These are phyloP conservation scores for Mycena vulgaris DNA, from an alignment of 768 basidiomycete species.

Conservation along the genomic window DNA sequence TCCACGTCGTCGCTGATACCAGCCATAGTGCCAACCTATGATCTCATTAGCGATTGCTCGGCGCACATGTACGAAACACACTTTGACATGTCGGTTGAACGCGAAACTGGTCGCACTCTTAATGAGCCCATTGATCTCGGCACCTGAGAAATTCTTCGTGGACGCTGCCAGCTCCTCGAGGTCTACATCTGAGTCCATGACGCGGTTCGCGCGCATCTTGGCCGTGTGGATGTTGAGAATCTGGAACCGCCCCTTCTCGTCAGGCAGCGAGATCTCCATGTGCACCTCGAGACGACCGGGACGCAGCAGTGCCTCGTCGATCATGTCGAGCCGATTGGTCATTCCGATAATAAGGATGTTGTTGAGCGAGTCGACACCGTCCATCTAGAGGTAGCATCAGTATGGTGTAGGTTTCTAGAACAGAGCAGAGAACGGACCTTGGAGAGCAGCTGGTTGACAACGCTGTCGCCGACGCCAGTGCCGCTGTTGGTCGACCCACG, in stretches of 20 bases:
- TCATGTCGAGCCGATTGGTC: slow-evolving; percentile 99
- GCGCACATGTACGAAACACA: slow-evolving; percentile 32
- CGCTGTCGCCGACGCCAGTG: slow-evolving; percentile 98
- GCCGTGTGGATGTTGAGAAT: slow-evolving; percentile 96
- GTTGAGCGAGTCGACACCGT: slow-evolving; percentile 98
- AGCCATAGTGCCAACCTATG: slow-evolving; percentile 91
- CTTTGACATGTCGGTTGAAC: slow-evolving; percentile 97
- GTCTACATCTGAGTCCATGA: slow-evolving; percentile 92
- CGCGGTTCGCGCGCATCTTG: slow-evolving; percentile 93
- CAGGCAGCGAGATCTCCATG: slow-evolving; percentile 99
- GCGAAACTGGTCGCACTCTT: slow-evolving; percentile 99
- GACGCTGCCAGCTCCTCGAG: slow-evolving; percentile 82
- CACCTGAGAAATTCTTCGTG: slow-evolving; percentile 99
- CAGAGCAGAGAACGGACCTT: slow-evolving; percentile 71
- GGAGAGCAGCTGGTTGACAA: slow-evolving; percentile 97
- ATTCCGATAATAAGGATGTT: slow-evolving; percentile 99
- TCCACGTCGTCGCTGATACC: slow-evolving; percentile 97
- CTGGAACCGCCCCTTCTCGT: slow-evolving; percentile 92
- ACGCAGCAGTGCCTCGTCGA: slow-evolving; percentile 97
- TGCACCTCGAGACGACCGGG: slow-evolving; percentile 99
- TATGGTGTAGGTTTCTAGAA: neutral
- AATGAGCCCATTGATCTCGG: slow-evolving; percentile 95
- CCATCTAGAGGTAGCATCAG: slow-evolving; percentile 77
- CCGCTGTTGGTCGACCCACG: slow-evolving; percentile 93
- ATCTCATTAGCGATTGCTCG: neutral